phyloP scores from a whole-genome alignment of 2,329 filamentous ascomycete genomes.

The Pseudogymnoascus sp. region DNA sequence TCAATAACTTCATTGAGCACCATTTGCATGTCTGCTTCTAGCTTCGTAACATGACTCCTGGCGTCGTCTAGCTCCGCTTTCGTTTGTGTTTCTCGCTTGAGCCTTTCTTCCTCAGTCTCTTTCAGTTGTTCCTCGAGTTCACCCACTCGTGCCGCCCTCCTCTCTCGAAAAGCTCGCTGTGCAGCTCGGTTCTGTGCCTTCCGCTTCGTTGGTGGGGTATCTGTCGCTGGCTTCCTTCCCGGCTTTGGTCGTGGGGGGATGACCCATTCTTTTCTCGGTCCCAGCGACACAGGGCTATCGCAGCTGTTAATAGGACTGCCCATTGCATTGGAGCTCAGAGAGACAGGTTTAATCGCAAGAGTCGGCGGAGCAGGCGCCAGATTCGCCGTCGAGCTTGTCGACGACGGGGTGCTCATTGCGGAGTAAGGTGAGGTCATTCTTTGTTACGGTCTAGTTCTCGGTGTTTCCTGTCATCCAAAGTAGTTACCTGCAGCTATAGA shows the following conservation, averaged over 20 bases:
- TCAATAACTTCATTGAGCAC: constrained; percentile 37
- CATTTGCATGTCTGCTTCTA: constrained; percentile 59
- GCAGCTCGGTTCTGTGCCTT: constrained; percentile 92
- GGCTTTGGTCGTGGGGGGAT: constrained; percentile 79
- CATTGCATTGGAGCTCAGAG: constrained; percentile 27
- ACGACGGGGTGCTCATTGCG: constrained; percentile 29
- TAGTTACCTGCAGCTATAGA: constrained; percentile 3
- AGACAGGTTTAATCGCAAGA: constrained; percentile 31
- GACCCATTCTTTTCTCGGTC: constrained; percentile 70
- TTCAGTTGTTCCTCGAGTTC: constrained; percentile 62
- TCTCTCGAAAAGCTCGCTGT: constrained; percentile 81
- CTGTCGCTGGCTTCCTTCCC: constrained; percentile 85
- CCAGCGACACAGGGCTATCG: constrained; percentile 45
- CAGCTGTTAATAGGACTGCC: constrained; percentile 25
- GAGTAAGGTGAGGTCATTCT: constrained; percentile 19
- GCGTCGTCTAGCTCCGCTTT: constrained; percentile 23
- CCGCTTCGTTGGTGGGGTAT: constrained; percentile 85
- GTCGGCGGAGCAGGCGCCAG: constrained; percentile 27
- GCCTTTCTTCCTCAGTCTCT: constrained; percentile 47
- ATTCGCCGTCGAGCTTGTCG: constrained; percentile 31
- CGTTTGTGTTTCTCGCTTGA: constrained; percentile 48
- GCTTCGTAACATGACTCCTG: constrained; percentile 43
- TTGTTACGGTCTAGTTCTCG: neutral
- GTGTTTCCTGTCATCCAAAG: neutral
- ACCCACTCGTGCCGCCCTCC: constrained; percentile 74